phyloP scores from a whole-genome alignment of 2,329 filamentous ascomycete genomes.

The Camptophora hylomeconis region DNA sequence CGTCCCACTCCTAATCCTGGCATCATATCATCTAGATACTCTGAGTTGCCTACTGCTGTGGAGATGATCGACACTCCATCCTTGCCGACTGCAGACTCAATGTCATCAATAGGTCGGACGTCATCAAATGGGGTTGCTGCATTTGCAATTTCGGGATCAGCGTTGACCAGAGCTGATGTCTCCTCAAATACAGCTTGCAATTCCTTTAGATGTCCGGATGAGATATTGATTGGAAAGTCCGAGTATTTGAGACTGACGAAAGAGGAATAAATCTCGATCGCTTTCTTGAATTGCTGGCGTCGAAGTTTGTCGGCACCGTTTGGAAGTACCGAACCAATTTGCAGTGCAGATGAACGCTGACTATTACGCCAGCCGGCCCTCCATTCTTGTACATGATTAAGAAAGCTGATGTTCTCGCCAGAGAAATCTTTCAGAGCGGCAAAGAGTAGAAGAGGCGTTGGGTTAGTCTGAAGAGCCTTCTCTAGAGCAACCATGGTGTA shows the following conservation, averaged over 20 bases:
- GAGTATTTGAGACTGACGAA: constrained; percentile 50
- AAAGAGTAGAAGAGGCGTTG: constrained; percentile 48
- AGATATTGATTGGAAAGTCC: constrained; percentile 55
- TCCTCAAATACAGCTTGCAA: constrained; percentile 45
- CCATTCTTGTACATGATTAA: constrained; percentile 46
- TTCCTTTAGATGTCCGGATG: constrained; percentile 40
- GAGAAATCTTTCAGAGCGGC: constrained; percentile 55
- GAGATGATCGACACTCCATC: constrained; percentile 12
- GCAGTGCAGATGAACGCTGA: constrained; percentile 7
- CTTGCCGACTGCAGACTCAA: constrained; percentile 13
- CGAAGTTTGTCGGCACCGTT: constrained; percentile 19
- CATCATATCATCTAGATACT: not conserved
- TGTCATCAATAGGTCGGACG: constrained; percentile 16
- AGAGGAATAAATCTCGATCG: constrained; percentile 47
- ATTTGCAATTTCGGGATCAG: constrained; percentile 28
- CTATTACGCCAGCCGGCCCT: constrained; percentile 26
- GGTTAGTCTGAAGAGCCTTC: constrained; percentile 44
- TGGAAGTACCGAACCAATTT: constrained; percentile 5
- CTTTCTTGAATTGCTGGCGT: constrained; percentile 44
- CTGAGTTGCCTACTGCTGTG: constrained; percentile 5
- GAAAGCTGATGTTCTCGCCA: constrained; percentile 57
- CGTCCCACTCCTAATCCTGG: not conserved
- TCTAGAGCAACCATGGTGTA: constrained; percentile 51
- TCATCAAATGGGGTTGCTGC: constrained; percentile 28
- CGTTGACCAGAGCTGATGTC: constrained; percentile 31